A percentile compares a stretch with the other conserved stretches of the same genome.
Conservation (phyloP, 495 filamentous ascomycete species). For the Astrothelium macrocarpum region DNA sequence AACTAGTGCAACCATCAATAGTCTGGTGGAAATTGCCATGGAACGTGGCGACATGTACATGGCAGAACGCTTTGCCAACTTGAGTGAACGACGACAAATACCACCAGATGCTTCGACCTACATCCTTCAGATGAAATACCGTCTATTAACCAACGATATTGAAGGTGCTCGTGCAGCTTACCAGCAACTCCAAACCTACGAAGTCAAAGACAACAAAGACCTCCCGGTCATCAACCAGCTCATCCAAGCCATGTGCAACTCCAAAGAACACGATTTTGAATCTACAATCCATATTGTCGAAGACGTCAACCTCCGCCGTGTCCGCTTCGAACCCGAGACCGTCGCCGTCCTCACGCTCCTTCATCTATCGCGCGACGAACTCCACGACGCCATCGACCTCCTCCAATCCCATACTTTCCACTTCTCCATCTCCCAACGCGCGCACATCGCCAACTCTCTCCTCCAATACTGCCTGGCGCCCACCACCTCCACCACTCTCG, state of each 20-base stretch:
- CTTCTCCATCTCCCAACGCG: constrained; percentile 55
- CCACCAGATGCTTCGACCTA: constrained; percentile 54
- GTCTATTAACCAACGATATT: constrained; percentile 58
- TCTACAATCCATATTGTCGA: constrained; percentile 62
- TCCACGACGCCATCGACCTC: constrained; percentile 65
- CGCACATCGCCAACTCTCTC: constrained; percentile 51
- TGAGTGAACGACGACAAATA: constrained; percentile 55
- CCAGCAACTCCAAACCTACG: constrained; percentile 47
- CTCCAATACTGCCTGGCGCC: constrained; percentile 55
- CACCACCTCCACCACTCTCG: constrained; percentile 47
- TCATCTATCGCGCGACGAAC: constrained; percentile 63
- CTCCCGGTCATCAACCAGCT: constrained; percentile 62
- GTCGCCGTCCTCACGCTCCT: constrained; percentile 58
- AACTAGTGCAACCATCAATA: constrained; percentile 63
- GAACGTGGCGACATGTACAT: constrained; percentile 57
- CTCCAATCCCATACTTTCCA: constrained; percentile 57
- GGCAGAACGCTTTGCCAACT: constrained; percentile 58
- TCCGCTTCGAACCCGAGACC: constrained; percentile 59
- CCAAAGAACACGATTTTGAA: constrained; percentile 47
- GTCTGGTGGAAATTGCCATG: constrained; percentile 63
- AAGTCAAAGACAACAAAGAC: constrained; percentile 45
- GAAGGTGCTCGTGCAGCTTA: constrained; percentile 55
- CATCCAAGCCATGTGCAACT: constrained; percentile 58
- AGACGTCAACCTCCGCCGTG: constrained; percentile 62
- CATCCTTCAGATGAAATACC: constrained; percentile 65